These are phyloP conservation scores for Besnoitia besnoiti DNA, from an alignment of 169 alveolate genomes.

Conservation along the genomic window DNA sequence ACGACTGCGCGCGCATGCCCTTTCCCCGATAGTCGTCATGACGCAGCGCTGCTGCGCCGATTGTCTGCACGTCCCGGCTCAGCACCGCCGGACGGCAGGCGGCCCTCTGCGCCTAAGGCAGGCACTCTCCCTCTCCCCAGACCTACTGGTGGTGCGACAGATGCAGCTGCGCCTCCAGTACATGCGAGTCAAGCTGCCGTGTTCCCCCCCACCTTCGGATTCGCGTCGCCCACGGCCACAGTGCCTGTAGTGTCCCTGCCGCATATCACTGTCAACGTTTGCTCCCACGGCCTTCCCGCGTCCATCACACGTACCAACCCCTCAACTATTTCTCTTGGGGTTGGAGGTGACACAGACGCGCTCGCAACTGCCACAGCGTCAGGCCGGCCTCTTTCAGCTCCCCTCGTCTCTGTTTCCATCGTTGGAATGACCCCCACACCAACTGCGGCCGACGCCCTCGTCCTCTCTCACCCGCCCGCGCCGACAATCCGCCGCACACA, in stretches of 20 bases:
- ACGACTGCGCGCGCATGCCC: background rate
- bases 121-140: no score
- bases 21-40: background rate
- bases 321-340: background rate
- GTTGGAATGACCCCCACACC: background rate
- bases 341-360: background rate
- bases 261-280: constrained; percentile 18
- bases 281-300: background rate
- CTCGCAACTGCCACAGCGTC: background rate
- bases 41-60: background rate
- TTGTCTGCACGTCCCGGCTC: background rate
- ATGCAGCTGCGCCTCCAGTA: no score
- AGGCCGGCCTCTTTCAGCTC: background rate
- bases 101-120: no score
- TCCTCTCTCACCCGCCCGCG: background rate
- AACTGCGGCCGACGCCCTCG: background rate
- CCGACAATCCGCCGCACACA: background rate
- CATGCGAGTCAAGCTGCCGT: no score
- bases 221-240: background rate
- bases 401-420: constrained; percentile 22
- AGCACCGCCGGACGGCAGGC: background rate
- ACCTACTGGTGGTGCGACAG: no score
- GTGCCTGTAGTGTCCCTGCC: background rate
- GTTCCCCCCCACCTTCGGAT: no score
- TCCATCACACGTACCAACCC: background rate